Base-by-base conservation (phyloP, 2,329 filamentous ascomycete species). In the Nothomitra cinnamomea region DNA sequence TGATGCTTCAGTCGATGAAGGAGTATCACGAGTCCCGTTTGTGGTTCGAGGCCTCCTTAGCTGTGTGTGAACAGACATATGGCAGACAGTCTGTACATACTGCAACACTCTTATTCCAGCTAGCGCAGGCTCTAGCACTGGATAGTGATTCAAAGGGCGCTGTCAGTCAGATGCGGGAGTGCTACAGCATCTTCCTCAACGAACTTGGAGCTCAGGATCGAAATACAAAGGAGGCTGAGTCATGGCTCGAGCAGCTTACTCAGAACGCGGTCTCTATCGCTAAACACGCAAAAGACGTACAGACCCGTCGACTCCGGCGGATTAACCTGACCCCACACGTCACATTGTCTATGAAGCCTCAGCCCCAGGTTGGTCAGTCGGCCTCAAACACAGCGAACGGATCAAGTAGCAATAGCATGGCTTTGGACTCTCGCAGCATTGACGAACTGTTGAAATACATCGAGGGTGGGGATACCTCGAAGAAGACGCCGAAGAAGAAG, bases 141-240 rank as follows among this genome's bases (percentile, higher is more conserved):
- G 92, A 98, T 67, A 85, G 90, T 61, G 89, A 98, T 67, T 84
- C 88, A 61, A 95, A 95, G 73, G 83, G 77, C 49, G 89, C 92
- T 13, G 89, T 98, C 54, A 81, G 79, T 65, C 83, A 85, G 65
- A 98, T 98, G 92, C 85, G 88, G 56, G 89, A 95, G 67, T 92
- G 88, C 47, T 95, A 89, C 73, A 95, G 85, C 69, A 94, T 95
- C 65, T 98, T 98, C 81, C 79, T 89, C 58, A 72, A 75, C 55
- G 81, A 92, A 63, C 82, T 98, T 3, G 92, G 92, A 25, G 73
- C 88, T 1, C 82, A 94, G 40, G 89, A 96, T 68, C 87, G 89
- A 68, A 96, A 98, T 73, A 98, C 92, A 58, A 95, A 95, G 73
- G 92, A 98, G 67, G 90, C 92, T 1, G 89, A 95, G 72, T 86